Percentiles rank a stretch among this genome's conserved stretches.
These are phyloP conservation scores for Dryas drummondii DNA, from an alignment of 306 rosid species.

Conservation along the genomic window DNA sequence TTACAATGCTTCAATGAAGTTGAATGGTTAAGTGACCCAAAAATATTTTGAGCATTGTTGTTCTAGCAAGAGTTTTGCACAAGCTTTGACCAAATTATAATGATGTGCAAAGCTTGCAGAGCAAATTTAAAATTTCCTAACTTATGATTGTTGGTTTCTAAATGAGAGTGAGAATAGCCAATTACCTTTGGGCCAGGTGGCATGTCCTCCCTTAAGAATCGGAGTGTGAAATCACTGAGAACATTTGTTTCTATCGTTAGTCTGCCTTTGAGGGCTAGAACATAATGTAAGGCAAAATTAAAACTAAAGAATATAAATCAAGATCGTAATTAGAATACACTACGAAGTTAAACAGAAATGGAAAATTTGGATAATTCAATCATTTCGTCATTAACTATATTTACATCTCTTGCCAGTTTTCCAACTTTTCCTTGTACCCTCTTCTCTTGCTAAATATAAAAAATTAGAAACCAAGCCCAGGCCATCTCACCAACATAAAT, in stretches of 20 bases:
- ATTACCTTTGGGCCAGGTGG: too few species aligned
- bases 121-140: neutral
- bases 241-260: too few species aligned
- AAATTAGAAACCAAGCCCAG: neutral
- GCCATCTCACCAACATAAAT: constrained; percentile 22
- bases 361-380: neutral
- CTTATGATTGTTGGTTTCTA: neutral
- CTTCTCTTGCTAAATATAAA: constrained; percentile 6
- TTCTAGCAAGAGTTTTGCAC: neutral
- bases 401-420: constrained; percentile 11
- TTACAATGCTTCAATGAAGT: neutral
- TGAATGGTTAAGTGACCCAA: neutral
- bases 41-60: neutral
- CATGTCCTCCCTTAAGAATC: too few species aligned
- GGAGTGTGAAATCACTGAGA: too few species aligned
- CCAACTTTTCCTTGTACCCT: neutral
- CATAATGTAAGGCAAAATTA: too few species aligned
- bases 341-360: neutral
- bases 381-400: constrained; percentile 10
- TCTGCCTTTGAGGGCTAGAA: too few species aligned
- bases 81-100: neutral
- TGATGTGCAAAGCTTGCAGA: neutral
- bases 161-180: neutral
- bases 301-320: neutral
- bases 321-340: neutral